Conservation (phyloP, 176 grass and related monocot species). For the Stipa capillata region DNA sequence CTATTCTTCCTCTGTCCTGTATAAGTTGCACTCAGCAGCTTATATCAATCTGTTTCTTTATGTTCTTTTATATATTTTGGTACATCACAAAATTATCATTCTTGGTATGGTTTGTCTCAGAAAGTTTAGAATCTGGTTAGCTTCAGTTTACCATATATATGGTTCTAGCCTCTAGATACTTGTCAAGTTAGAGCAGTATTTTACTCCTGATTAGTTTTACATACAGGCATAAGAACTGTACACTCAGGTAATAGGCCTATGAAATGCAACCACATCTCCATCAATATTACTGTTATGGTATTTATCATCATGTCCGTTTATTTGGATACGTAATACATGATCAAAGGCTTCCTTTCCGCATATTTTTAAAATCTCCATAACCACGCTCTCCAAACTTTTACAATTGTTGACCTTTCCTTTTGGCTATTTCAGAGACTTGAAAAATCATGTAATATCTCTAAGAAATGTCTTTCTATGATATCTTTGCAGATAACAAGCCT, state of each 20-base stretch:
- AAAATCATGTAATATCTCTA: background rate
- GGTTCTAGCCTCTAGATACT: background rate
- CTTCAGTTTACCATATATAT: background rate
- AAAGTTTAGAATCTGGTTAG: background rate
- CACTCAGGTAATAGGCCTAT: background rate
- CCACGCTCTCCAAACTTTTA: background rate
- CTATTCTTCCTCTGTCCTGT: background rate
- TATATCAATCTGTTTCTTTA: background rate
- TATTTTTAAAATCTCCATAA: background rate
- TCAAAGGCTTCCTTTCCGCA: background rate
- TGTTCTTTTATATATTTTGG: background rate
- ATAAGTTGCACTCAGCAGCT: background rate
- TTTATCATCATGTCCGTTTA: background rate
- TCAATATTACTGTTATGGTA: background rate
- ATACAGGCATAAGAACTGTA: background rate
- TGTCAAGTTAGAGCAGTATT: no score
- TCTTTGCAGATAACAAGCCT: slow-evolving; percentile 72
- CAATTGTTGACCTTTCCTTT: background rate
- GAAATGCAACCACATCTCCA: background rate
- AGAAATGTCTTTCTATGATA: slow-evolving; percentile 15
- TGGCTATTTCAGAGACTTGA: background rate
- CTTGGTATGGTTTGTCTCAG: background rate
- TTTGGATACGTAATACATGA: background rate
- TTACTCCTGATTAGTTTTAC: background rate
- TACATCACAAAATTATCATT: background rate